Conservation (phyloP, 352 stramenopile genomes). For the Detonula confervacea region DNA sequence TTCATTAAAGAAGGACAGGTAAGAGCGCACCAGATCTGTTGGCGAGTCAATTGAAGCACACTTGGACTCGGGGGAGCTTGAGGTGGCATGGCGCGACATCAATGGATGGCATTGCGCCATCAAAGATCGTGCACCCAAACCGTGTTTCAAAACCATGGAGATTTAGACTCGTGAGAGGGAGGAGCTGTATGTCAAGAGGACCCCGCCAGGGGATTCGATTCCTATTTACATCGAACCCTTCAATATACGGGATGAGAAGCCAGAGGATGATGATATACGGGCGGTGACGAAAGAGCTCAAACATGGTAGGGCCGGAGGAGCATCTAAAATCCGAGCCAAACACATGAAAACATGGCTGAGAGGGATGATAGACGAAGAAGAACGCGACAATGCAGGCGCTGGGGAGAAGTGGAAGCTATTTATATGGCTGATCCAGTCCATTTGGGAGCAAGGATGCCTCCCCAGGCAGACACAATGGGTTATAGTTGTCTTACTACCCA, state of each 20-base stretch:
- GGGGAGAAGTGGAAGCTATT: too few species aligned
- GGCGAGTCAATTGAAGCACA: not conserved
- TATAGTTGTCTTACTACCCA: too few species aligned
- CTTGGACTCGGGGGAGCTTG: not conserved
- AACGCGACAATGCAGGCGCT: not conserved
- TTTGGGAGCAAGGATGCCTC: too few species aligned
- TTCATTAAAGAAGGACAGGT: not conserved
- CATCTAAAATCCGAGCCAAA: not conserved
- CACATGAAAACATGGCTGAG: not conserved
- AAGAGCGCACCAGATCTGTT: not conserved
- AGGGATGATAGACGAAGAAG: not conserved
- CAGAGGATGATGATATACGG: not conserved
- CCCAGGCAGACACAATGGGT: too few species aligned
- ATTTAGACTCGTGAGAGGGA: conserved; percentile 21
- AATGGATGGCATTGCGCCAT: conserved; percentile 32
- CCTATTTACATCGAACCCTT: not conserved
- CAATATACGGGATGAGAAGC: not conserved
- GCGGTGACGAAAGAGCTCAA: not conserved
- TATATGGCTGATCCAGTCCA: too few species aligned
- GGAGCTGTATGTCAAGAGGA: conserved; percentile 7
- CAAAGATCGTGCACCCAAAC: conserved; percentile 8
- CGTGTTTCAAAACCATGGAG: conserved; percentile 29
- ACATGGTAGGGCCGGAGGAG: not conserved
- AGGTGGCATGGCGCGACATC: conserved; percentile 18
- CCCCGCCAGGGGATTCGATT: not conserved